Evolutionary conservation across 148 eudicot genomes (phyloP), one percentile per base, ranked within the genome.

Genomic region (Fagopyrum homotropicum): DNA sequence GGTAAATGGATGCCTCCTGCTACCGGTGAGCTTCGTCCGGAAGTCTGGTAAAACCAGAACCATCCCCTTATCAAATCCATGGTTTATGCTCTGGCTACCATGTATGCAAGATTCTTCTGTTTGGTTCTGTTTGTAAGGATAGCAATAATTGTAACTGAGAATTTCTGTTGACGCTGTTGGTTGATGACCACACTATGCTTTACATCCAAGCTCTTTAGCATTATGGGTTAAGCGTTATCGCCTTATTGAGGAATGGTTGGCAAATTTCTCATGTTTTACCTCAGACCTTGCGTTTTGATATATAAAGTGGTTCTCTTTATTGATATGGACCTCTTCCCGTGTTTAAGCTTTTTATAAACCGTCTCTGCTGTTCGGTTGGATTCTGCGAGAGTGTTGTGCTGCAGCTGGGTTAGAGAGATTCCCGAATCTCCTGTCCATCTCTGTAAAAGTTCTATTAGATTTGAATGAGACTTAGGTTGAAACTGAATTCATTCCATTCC

Each of bases 1-100:
- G 98, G 98, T 29, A 85, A 74, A 84, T 94, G 98, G 98, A 91
- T 91, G 98, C 98, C 98, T 63, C 98, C 97, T 22, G 96, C 98
- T 45, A 87, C 89, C 12, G 97, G 98, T 47, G 96, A 91, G 80
- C 89, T 94, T 47, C 97, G 97, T 46, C 98, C 97, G 4, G 98
- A 91, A n/a, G 91, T 91, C 76, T 94, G 98, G 96, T 94, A 78
- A 92, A 66, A 66, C 71, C 45, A 40, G 71, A 35, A 35, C 12
- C 71, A 66, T 4, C 16, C 46, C 45, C 71, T 40, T 43, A 2
- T 17, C 71, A 66, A 66, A 66, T 1, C 30, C 69, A 30, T 35
- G 45, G 15, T 11, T 35, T 30, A 35, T 63, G 69, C 44, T 63
- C 50, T 69, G 49, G 54, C 29, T 70, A 47, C 61, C 49, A 40